phyloP scores from a whole-genome alignment of 176 grass and related monocot genomes.

The Typha latifolia region DNA sequence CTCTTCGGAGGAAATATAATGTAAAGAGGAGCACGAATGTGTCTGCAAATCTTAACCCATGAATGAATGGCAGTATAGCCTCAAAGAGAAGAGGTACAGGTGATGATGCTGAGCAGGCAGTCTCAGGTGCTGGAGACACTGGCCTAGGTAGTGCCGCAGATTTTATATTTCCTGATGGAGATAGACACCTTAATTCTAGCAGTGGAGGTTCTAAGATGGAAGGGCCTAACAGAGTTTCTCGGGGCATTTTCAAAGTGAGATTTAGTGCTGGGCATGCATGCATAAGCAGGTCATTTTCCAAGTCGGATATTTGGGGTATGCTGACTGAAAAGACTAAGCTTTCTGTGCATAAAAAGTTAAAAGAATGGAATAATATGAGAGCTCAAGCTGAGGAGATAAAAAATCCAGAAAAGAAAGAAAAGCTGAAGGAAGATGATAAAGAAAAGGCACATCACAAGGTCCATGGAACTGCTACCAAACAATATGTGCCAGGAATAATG shows the following conservation, averaged over 20 bases:
- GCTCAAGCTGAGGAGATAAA: slow-evolving; percentile 7
- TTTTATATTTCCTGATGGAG: slow-evolving; percentile 15
- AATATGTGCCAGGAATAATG: background rate
- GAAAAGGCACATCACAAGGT: background rate
- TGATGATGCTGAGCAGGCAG: slow-evolving; percentile 14
- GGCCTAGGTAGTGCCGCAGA: background rate
- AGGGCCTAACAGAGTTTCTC: slow-evolving; percentile 25
- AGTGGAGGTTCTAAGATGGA: slow-evolving; percentile 10
- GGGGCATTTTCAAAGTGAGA: background rate
- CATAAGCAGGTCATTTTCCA: slow-evolving; percentile 23
- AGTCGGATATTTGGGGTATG: slow-evolving; percentile 29
- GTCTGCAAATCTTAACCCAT: slow-evolving; percentile 21
- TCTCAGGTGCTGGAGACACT: slow-evolving; percentile 13
- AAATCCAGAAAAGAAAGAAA: slow-evolving; percentile 2
- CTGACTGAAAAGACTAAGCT: slow-evolving; percentile 42
- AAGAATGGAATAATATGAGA: slow-evolving; percentile 23
- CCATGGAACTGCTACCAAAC: background rate
- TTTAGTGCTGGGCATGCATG: background rate
- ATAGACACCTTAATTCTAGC: slow-evolving; percentile 5
- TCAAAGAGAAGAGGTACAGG: slow-evolving; percentile 19
- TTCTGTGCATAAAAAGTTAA: slow-evolving; percentile 29
- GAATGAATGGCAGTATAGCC: slow-evolving; percentile 4
- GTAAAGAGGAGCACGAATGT: slow-evolving; percentile 31
- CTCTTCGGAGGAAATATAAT: slow-evolving; percentile 40
- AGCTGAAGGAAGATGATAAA: slow-evolving; percentile 16